Evolutionary conservation across 1,139 yeast genomes (phyloP).

Genomic region (Arxiozyma bovina): DNA sequence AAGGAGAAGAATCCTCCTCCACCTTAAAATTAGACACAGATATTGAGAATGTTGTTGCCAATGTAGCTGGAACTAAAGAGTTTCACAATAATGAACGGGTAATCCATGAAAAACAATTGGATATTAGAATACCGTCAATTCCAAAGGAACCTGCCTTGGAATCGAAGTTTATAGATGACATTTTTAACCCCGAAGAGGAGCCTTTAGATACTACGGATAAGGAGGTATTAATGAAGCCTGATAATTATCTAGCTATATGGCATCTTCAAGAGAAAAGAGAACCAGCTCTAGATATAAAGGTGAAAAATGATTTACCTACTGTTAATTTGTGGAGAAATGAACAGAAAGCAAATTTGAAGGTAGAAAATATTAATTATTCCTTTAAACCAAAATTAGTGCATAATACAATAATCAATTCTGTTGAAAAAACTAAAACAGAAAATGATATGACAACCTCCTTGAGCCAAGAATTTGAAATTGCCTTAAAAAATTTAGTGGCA

Average conservation of each 20-base stretch:
- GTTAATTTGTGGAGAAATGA: neutral
- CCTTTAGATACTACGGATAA: conserved; percentile 42
- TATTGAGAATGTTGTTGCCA: neutral
- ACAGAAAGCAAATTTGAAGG: neutral
- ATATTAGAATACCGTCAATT: conserved; percentile 2
- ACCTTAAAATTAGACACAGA: too few species aligned
- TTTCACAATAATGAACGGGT: neutral
- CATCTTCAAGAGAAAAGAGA: conserved; percentile 30
- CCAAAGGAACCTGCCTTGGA: conserved; percentile 15
- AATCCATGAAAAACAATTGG: neutral
- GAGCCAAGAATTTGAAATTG: conserved; percentile 9
- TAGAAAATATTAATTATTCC: conserved; percentile 8
- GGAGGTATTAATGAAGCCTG: conserved; percentile 33
- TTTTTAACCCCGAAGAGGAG: conserved; percentile 21
- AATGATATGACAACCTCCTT: conserved; percentile 3
- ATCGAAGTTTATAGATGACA: conserved; percentile 22
- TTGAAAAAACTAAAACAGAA: neutral
- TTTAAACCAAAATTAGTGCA: conserved; percentile 21
- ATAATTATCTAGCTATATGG: conserved; percentile 28
- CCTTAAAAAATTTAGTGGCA: conserved; percentile 3
- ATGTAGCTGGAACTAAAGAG: neutral
- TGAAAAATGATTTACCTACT: conserved; percentile 1
- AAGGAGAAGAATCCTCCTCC: neutral
- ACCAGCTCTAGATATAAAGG: neutral
- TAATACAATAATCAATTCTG: conserved; percentile 6